Conservation (phyloP, 2,329 filamentous ascomycete genomes). For the Thelonectria rubi region DNA sequence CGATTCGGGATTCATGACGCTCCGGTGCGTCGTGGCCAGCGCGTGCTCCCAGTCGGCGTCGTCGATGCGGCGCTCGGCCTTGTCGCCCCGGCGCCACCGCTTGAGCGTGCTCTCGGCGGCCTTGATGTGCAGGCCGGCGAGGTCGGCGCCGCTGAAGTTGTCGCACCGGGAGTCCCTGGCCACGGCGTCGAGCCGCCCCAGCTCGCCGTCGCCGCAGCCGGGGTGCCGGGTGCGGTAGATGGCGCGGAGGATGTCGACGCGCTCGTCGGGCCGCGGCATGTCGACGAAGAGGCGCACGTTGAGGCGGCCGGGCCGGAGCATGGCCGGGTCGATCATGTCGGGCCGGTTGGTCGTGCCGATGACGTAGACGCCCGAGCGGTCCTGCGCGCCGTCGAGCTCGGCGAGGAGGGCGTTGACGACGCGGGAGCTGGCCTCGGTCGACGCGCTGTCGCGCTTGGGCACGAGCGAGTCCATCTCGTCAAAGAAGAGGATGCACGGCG, state of each 20-base stretch:
- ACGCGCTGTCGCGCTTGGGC: conserved; percentile 79
- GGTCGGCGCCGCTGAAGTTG: conserved; percentile 78
- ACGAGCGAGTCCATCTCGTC: conserved; percentile 96
- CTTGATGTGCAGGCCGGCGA: conserved; percentile 59
- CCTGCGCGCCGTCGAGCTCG: conserved; percentile 87
- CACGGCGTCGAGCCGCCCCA: conserved; percentile 66
- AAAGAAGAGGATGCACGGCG: conserved; percentile 97
- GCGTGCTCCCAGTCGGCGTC: conserved; percentile 63
- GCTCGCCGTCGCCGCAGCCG: conserved; percentile 54
- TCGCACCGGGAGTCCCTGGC: conserved; percentile 74
- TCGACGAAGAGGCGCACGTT: conserved; percentile 92
- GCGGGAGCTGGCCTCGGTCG: conserved; percentile 83
- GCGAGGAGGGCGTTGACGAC: conserved; percentile 96
- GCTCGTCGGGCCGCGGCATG: conserved; percentile 79
- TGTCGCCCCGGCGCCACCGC: conserved; percentile 47
- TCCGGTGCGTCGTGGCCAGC: conserved; percentile 57
- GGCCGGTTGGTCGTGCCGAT: conserved; percentile 95
- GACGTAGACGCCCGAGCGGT: conserved; percentile 87
- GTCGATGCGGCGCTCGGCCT: conserved; percentile 40
- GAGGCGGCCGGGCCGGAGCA: conserved; percentile 89
- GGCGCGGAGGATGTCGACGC: conserved; percentile 85
- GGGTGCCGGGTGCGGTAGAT: conserved; percentile 59
- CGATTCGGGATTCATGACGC: conserved; percentile 57
- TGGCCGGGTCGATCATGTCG: conserved; percentile 95
- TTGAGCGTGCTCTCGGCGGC: conserved; percentile 60